Evolutionary conservation across 148 eudicot species (phyloP).

Genomic region (Pharnaceum exiguum): DNA sequence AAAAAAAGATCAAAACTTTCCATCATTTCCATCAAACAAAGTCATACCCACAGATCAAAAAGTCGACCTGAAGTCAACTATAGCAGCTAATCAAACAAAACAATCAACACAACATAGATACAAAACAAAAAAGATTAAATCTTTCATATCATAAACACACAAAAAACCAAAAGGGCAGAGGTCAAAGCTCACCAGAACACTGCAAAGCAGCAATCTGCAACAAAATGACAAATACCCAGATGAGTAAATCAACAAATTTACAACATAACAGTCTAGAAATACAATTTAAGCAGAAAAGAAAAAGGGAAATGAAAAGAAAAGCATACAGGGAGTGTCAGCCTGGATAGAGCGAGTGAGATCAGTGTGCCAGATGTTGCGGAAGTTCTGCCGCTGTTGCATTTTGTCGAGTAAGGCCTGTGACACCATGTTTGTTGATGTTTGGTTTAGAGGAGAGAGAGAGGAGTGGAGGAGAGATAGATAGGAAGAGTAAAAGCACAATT

Average conservation of each 20-base stretch:
- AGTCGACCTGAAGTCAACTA: constrained; percentile 10
- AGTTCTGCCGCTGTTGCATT: constrained; percentile 70
- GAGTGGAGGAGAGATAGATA: background rate
- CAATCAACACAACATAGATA: constrained; percentile 1
- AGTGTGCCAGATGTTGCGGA: constrained; percentile 83
- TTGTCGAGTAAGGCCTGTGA: constrained; percentile 51
- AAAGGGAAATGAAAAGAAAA: background rate
- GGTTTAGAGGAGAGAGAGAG: background rate
- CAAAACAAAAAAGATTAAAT: background rate
- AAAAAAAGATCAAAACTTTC: background rate
- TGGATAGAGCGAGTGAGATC: constrained; percentile 61
- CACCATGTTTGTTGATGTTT: constrained; percentile 33
- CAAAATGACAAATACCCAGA: constrained; percentile 11
- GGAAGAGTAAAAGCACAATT: too few species aligned
- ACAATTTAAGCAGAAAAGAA: background rate
- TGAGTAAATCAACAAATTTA: background rate
- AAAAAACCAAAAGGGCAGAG: background rate
- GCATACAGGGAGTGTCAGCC: constrained; percentile 71
- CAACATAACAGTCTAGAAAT: background rate
- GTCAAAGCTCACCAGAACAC: constrained; percentile 55
- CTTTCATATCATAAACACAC: background rate
- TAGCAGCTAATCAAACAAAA: constrained; percentile 13
- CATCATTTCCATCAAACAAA: background rate
- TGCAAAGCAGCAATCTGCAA: constrained; percentile 69
- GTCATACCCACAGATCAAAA: background rate